These are phyloP conservation scores for Dendrobium officinale DNA, from an alignment of 106 monocot species.

Conservation along the genomic window DNA sequence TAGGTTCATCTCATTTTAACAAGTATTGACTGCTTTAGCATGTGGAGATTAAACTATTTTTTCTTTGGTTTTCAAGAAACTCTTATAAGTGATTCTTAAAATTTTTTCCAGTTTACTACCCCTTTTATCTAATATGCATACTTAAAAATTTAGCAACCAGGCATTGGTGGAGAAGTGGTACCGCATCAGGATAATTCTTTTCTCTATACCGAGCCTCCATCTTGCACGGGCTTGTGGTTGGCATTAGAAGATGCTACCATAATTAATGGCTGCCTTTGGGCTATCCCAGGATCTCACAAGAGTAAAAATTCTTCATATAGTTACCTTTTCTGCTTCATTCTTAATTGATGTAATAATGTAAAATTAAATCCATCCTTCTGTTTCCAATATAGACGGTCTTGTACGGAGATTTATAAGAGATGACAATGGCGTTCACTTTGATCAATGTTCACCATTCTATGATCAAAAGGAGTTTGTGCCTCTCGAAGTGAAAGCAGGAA, in stretches of 20 bases:
- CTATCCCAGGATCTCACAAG: slow-evolving; percentile 87
- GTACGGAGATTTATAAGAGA: slow-evolving; percentile 86
- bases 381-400: slow-evolving; percentile 56
- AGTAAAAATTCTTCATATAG: slow-evolving; percentile 21
- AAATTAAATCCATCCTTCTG: neutral
- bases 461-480: slow-evolving; percentile 71
- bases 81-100: neutral
- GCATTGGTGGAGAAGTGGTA: slow-evolving; percentile 96
- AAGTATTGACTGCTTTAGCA: too few species aligned
- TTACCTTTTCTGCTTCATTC: neutral
- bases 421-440: slow-evolving; percentile 83
- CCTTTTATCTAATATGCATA: neutral
- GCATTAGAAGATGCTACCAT: slow-evolving; percentile 85
- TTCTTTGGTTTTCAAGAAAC: too few species aligned
- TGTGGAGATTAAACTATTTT: too few species aligned
- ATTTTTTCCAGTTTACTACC: neutral
- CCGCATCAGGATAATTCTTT: slow-evolving; percentile 99
- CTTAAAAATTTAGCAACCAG: slow-evolving; percentile 70
- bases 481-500: slow-evolving; percentile 80
- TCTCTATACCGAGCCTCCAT: slow-evolving; percentile 74
- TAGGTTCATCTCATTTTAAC: too few species aligned
- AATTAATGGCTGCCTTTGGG: slow-evolving; percentile 93
- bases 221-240: slow-evolving; percentile 92
- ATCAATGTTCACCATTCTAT: slow-evolving; percentile 61
- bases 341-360: neutral